Percentiles rank a stretch among this genome's conserved stretches.
phyloP scores from a whole-genome alignment of 2,329 filamentous ascomycete species.

The Trichocomaceae sp. region DNA sequence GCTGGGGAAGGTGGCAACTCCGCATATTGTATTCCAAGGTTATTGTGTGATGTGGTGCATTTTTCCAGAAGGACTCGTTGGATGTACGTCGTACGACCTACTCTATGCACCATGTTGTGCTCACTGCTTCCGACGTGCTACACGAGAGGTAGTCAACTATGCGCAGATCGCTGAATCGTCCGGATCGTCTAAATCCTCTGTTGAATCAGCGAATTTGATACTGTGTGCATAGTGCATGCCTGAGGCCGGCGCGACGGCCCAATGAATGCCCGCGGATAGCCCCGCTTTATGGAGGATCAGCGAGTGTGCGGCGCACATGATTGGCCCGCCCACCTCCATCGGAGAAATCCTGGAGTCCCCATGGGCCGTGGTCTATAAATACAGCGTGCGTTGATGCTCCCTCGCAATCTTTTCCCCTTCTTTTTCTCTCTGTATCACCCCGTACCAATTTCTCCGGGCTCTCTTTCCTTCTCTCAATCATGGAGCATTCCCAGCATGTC shows the following conservation, averaged over 20 bases:
- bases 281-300: neutral
- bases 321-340: neutral
- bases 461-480: neutral
- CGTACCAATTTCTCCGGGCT: too few species aligned
- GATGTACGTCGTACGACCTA: too few species aligned
- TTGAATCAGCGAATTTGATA: too few species aligned
- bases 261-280: neutral
- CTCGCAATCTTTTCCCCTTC: neutral
- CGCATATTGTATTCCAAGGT: too few species aligned
- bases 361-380: conserved; percentile 1
- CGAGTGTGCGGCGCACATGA: neutral
- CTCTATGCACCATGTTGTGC: neutral
- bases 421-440: too few species aligned
- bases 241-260: too few species aligned
- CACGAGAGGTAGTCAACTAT: too few species aligned
- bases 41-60: neutral
- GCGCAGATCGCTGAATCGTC: too few species aligned
- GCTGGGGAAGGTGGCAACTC: neutral
- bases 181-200: too few species aligned
- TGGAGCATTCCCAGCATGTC: conserved; percentile 20
- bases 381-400: neutral
- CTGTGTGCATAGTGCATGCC: too few species aligned
- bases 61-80: neutral
- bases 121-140: too few species aligned
- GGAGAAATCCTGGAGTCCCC: conserved; percentile 3